These are phyloP conservation scores for baker's yeast (Saccharomyces cerevisiae) DNA, from an alignment of 805 yeast species.

Conservation along the genomic window DNA sequence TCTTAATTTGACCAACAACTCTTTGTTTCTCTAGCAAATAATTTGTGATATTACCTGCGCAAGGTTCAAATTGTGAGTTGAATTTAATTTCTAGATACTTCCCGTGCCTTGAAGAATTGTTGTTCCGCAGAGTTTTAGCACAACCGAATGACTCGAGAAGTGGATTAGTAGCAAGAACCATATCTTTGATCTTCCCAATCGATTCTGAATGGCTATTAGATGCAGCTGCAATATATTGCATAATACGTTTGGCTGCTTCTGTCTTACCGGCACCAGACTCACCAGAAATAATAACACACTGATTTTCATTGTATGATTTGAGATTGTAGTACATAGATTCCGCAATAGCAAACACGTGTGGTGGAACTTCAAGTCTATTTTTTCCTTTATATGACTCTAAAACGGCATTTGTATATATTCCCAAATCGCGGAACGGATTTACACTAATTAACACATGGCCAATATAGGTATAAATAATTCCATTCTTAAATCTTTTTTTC, in stretches of 20 bases:
- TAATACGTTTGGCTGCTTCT: constrained; percentile 94
- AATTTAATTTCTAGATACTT: constrained; percentile 89
- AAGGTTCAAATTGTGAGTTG: constrained; percentile 75
- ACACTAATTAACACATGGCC: constrained; percentile 93
- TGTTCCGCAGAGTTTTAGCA: constrained; percentile 94
- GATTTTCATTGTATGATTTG: constrained; percentile 89
- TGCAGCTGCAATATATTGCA: constrained; percentile 92
- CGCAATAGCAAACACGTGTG: constrained; percentile 97
- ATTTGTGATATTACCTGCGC: constrained; percentile 92
- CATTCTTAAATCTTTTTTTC: constrained; percentile 81
- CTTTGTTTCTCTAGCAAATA: constrained; percentile 90
- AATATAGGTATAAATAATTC: constrained; percentile 83
- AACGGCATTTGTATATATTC: constrained; percentile 80
- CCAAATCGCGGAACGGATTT: constrained; percentile 92
- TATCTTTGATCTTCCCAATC: constrained; percentile 84
- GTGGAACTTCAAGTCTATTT: constrained; percentile 92
- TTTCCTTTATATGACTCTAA: constrained; percentile 77
- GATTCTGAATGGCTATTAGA: constrained; percentile 50
- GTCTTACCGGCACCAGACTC: constrained; percentile 98
- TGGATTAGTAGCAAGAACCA: constrained; percentile 97
- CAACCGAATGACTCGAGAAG: constrained; percentile 98
- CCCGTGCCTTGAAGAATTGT: constrained; percentile 96
- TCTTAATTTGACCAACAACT: constrained; percentile 87
- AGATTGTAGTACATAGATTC: constrained; percentile 93
- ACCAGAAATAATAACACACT: constrained; percentile 95